Conservation (phyloP, 1,139 yeast genomes). For the Blastobotrys illinoisensis region DNA sequence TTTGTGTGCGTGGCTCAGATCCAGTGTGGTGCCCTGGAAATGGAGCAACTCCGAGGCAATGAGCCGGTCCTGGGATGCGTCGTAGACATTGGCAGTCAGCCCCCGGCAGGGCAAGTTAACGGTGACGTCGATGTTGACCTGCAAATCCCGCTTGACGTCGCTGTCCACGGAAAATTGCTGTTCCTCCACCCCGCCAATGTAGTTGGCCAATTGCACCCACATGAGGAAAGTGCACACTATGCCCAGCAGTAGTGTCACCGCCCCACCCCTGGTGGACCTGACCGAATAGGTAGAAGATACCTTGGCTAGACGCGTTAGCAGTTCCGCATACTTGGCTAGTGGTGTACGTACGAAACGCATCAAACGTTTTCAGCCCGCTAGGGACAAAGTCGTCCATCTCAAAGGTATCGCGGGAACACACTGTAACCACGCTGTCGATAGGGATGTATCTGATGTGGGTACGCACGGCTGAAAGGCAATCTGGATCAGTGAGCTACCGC, state of each 20-base stretch:
- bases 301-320: constrained; percentile 47
- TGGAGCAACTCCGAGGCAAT: constrained; percentile 71
- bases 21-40: constrained; percentile 27
- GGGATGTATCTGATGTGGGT: neutral
- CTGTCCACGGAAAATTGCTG: constrained; percentile 67
- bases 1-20: constrained; percentile 12
- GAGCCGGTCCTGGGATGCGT: constrained; percentile 68
- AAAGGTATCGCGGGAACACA: neutral
- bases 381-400: constrained; percentile 25
- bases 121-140: constrained; percentile 71
- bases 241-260: constrained; percentile 61
- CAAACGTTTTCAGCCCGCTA: constrained; percentile 46
- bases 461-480: neutral
- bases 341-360: constrained; percentile 66
- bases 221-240: constrained; percentile 59
- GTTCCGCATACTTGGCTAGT: constrained; percentile 2
- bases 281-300: constrained; percentile 72
- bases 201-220: constrained; percentile 87
- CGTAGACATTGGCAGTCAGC: constrained; percentile 71
- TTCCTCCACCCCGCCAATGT: constrained; percentile 74
- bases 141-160: constrained; percentile 52
- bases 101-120: constrained; percentile 81
- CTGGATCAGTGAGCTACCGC: neutral
- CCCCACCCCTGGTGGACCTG: constrained; percentile 70
- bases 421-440: neutral